Conservation (phyloP, 225 moss, liverwort and hornwort species). For the Physcomitrellopsis africana region DNA sequence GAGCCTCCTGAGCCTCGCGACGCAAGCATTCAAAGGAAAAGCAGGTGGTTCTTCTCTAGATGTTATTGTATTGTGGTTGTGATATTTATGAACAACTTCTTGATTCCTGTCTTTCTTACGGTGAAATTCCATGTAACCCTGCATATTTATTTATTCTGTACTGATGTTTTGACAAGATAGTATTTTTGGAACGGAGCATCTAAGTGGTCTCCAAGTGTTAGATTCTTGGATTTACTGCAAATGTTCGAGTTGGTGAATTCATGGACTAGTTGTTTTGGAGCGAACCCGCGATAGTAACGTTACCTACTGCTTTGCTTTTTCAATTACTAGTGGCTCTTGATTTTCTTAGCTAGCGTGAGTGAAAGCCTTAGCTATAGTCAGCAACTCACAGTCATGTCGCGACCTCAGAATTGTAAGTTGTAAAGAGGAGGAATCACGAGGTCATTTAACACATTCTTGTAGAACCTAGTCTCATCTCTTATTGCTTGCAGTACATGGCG, state of each 20-base stretch:
- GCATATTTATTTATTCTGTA: constrained; percentile 3
- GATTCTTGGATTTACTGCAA: too few species aligned
- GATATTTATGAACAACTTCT: background rate
- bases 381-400: background rate
- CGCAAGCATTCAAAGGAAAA: constrained; percentile 77
- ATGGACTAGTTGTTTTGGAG: too few species aligned
- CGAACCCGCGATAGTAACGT: too few species aligned
- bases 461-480: constrained; percentile 13
- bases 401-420: background rate
- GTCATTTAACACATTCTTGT: constrained; percentile 11
- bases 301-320: too few species aligned
- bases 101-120: background rate
- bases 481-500: constrained; percentile 74
- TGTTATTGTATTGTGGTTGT: constrained; percentile 6
- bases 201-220: background rate
- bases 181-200: constrained; percentile 10
- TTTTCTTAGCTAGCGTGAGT: too few species aligned
- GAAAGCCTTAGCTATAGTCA: too few species aligned
- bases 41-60: constrained; percentile 56
- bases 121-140: background rate
- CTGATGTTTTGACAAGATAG: constrained; percentile 3
- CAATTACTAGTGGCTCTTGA: too few species aligned
- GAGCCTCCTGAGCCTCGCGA: constrained; percentile 98
- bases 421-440: constrained; percentile 4
- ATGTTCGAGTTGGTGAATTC: too few species aligned